Evolutionary conservation across 1,139 yeast species (phyloP).

Genomic region (Wickerhamiella pararugosa): DNA sequence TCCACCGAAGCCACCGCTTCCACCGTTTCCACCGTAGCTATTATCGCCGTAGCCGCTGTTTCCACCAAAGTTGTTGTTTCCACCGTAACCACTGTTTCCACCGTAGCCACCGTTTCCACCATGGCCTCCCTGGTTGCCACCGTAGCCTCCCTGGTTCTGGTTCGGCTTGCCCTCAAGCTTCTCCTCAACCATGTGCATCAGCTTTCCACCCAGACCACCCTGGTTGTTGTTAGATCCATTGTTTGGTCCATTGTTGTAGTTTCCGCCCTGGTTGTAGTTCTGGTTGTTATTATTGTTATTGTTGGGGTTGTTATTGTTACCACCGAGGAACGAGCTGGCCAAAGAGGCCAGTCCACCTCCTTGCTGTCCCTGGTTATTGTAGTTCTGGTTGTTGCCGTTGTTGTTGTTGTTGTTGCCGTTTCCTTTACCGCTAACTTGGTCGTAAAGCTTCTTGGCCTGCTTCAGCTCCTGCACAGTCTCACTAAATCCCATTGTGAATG

Average conservation of each 20-base stretch:
- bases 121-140: constrained; percentile 2
- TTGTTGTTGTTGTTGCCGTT: constrained; percentile 4
- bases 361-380: background rate
- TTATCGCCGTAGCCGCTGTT: constrained; percentile 11
- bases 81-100: constrained; percentile 7
- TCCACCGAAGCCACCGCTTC: constrained; percentile 9
- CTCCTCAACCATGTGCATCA: constrained; percentile 10
- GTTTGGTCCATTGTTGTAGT: constrained; percentile 3
- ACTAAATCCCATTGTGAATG: constrained; percentile 6
- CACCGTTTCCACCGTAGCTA: constrained; percentile 8
- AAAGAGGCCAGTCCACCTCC: background rate
- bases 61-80: constrained; percentile 9
- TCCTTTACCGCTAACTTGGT: constrained; percentile 2
- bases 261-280: constrained; percentile 1
- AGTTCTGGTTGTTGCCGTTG: background rate
- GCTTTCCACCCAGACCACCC: constrained; percentile 10
- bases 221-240: constrained; percentile 10
- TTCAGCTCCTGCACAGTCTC: constrained; percentile 7
- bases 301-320: constrained; percentile 4
- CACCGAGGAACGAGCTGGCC: background rate
- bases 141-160: constrained; percentile 10
- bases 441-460: constrained; percentile 8
- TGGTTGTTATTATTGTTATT: constrained; percentile 4
- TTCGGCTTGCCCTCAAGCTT: constrained; percentile 9
- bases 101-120: constrained; percentile 1